A percentile compares a stretch with the other conserved stretches of the same genome.
phyloP scores from a whole-genome alignment of 768 basidiomycete genomes.

The Kwoniella sp. region DNA sequence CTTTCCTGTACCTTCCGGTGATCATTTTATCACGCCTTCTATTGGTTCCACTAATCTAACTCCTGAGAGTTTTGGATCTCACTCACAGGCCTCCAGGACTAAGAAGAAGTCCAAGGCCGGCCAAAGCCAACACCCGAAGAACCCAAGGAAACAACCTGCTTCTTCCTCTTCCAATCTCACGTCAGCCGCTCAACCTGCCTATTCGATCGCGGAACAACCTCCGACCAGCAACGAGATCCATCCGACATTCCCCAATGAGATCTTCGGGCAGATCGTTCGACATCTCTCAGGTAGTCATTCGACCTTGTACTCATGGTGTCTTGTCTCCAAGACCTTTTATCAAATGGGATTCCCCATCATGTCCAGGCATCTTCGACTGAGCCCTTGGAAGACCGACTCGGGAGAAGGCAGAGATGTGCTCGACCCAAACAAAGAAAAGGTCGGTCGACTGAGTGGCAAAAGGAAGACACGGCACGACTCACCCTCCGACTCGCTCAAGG shows the following conservation, averaged over 20 bases:
- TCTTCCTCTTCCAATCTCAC: not conserved
- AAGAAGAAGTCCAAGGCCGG: too few relatives aligned
- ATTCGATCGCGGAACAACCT: not conserved
- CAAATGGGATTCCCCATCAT: slow-evolving; percentile 4
- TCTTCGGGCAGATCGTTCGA: not conserved
- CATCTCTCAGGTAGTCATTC: not conserved
- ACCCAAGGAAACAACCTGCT: too few relatives aligned
- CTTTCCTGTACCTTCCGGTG: too few relatives aligned
- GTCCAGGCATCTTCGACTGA: not conserved
- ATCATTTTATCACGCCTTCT: too few relatives aligned
- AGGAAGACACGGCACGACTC: not conserved
- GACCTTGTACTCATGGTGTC: not conserved
- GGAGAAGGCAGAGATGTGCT: not conserved
- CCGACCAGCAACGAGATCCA: not conserved
- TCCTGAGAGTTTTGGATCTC: too few relatives aligned
- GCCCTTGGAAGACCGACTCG: not conserved
- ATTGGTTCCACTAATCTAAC: too few relatives aligned
- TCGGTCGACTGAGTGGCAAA: not conserved
- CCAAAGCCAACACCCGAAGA: too few relatives aligned
- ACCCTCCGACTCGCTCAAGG: too few relatives aligned
- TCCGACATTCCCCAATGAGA: slow-evolving; percentile 5
- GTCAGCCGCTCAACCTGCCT: not conserved
- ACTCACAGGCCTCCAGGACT: too few relatives aligned
- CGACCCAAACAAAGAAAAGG: not conserved
- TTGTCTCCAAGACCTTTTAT: not conserved